phyloP scores from a whole-genome alignment of 441 rosid genomes.

The Capsella rubella region DNA sequence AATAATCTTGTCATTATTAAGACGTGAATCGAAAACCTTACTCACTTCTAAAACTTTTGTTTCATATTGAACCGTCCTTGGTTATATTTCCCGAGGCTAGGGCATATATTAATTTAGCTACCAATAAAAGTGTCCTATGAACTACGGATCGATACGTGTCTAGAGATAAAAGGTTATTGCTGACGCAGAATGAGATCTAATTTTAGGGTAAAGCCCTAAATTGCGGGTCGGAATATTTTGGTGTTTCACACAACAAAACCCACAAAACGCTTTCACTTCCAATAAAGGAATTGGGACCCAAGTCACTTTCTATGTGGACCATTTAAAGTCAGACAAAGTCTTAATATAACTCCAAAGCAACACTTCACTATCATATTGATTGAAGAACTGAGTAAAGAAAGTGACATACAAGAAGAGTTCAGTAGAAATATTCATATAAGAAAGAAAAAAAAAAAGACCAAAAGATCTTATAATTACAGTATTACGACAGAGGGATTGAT shows the following conservation, averaged over 20 bases:
- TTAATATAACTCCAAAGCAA: conserved; percentile 34
- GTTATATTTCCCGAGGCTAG: neutral
- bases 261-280: conserved; percentile 36
- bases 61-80: neutral
- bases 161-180: conserved; percentile 20
- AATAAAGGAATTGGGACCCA: conserved; percentile 31
- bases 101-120: conserved; percentile 32
- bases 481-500: conserved; percentile 37
- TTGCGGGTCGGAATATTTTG: conserved; percentile 46
- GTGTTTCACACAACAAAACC: conserved; percentile 42
- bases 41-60: neutral
- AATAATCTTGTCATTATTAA: neutral
- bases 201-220: conserved; percentile 45
- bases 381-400: conserved; percentile 36
- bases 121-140: conserved; percentile 27
- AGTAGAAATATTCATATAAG: conserved; percentile 40
- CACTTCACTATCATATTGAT: conserved; percentile 43
- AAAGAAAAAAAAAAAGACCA: conserved; percentile 26
- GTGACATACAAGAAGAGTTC: neutral
- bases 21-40: neutral
- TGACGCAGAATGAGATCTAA: conserved; percentile 44
- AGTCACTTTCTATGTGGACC: conserved; percentile 44
- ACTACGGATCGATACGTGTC: conserved; percentile 43
- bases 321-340: conserved; percentile 39
- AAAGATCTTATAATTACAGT: conserved; percentile 52